A percentile compares a stretch with the other conserved stretches of the same genome.
phyloP scores from a whole-genome alignment of 2,329 filamentous ascomycete genomes.

The Apiospora aurea region DNA sequence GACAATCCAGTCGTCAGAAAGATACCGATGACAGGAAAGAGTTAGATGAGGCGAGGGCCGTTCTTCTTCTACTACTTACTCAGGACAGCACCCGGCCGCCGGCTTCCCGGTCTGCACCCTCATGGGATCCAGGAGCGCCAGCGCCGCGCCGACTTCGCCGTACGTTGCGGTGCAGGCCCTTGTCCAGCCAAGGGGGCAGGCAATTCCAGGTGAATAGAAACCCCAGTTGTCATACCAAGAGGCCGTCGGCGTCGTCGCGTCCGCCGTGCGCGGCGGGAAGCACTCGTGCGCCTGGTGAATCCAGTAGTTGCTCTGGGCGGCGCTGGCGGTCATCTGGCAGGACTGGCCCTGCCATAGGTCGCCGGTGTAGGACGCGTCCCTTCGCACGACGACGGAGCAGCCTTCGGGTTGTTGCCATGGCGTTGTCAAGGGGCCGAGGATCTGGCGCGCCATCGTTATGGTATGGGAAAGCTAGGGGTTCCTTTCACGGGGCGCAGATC shows the following conservation, averaged over 20 bases:
- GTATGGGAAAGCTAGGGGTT: constrained; percentile 34
- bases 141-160: constrained; percentile 28
- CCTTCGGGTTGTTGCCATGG: constrained; percentile 31
- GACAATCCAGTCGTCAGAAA: background rate
- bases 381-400: constrained; percentile 32
- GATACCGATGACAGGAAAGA: background rate
- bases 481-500: no score
- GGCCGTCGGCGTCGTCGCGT: constrained; percentile 27
- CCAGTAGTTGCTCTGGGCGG: background rate
- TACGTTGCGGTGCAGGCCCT: constrained; percentile 27
- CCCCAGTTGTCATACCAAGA: constrained; percentile 31
- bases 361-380: constrained; percentile 29
- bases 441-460: constrained; percentile 5
- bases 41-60: no score
- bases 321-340: constrained; percentile 29
- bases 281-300: constrained; percentile 32
- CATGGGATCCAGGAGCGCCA: constrained; percentile 25
- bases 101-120: constrained; percentile 24
- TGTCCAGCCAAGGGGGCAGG: constrained; percentile 33
- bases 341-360: constrained; percentile 33
- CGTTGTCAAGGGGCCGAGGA: constrained; percentile 34
- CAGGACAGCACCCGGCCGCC: constrained; percentile 27
- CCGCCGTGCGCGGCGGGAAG: constrained; percentile 33
- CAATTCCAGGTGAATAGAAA: constrained; percentile 34
- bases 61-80: constrained; percentile 8